Conservation (phyloP, 192 early-diverging fungal species). For the Umbelopsis isabellina region DNA sequence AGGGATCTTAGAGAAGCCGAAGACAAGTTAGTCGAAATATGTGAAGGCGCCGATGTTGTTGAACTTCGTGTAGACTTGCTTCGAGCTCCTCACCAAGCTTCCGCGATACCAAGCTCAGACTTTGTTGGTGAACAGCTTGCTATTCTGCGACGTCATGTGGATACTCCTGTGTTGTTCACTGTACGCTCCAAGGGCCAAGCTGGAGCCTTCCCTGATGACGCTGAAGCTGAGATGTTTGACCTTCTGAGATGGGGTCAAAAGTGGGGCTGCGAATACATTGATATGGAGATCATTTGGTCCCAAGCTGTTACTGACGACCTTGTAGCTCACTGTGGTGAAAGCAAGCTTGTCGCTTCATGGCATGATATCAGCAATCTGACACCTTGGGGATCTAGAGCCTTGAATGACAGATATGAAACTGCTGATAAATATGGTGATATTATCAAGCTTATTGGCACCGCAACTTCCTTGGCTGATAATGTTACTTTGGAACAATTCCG, state of each 20-base stretch:
- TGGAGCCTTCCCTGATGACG: slow-evolving; percentile 77
- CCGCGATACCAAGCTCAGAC: slow-evolving; percentile 47
- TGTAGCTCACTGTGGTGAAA: slow-evolving; percentile 60
- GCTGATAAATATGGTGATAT: slow-evolving; percentile 77
- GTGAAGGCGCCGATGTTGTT: slow-evolving; percentile 84
- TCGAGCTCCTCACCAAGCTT: slow-evolving; percentile 31
- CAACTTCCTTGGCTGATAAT: slow-evolving; percentile 80
- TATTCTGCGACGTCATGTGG: slow-evolving; percentile 67
- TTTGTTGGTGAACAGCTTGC: slow-evolving; percentile 82
- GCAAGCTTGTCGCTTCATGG: slow-evolving; percentile 82
- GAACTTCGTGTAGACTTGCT: slow-evolving; percentile 95
- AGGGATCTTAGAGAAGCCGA: slow-evolving; percentile 59
- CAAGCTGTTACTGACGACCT: slow-evolving; percentile 48
- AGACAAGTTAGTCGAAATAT: slow-evolving; percentile 60
- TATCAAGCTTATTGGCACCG: slow-evolving; percentile 90
- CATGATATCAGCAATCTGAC: slow-evolving; percentile 77
- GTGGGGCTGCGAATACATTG: slow-evolving; percentile 95
- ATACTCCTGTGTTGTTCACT: slow-evolving; percentile 90
- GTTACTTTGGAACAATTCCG: slow-evolving; percentile 77
- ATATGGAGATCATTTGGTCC: slow-evolving; percentile 73
- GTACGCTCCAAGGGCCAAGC: slow-evolving; percentile 89
- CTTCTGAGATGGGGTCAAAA: slow-evolving; percentile 69
- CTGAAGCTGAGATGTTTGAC: slow-evolving; percentile 61
- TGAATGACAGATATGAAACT: slow-evolving; percentile 57
- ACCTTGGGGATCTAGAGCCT: slow-evolving; percentile 61